Percentiles rank a stretch among this genome's conserved stretches.
phyloP scores from a whole-genome alignment of 108 stramenopile genomes.

The Cyclostephanos invisitatus region DNA sequence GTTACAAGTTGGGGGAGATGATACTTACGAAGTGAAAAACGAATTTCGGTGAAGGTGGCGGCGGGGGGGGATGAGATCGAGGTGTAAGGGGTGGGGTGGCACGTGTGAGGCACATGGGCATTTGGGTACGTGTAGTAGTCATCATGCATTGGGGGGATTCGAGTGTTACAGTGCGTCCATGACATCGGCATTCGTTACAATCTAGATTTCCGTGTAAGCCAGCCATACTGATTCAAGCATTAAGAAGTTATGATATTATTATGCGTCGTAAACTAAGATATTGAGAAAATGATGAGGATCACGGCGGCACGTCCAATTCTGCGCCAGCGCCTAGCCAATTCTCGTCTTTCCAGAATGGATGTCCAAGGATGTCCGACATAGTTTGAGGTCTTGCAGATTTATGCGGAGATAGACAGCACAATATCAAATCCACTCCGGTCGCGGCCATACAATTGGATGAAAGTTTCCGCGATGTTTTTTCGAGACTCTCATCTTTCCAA shows the following conservation, averaged over 20 bases:
- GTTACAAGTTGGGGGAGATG: conserved; percentile 49
- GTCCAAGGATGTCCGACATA: conserved; percentile 56
- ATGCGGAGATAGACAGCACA: conserved; percentile 50
- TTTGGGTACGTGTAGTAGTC: no score
- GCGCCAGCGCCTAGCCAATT: not conserved
- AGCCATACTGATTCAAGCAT: no score
- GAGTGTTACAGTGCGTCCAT: no score
- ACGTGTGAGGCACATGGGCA: not conserved
- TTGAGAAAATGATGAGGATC: no score
- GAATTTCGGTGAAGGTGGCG: no score
- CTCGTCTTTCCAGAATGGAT: conserved; percentile 42
- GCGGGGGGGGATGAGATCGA: no score
- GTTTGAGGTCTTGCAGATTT: conserved; percentile 42
- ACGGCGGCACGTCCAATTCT: not conserved
- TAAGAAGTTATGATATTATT: no score
- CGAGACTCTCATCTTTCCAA: conserved; percentile 51
- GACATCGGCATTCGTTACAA: no score
- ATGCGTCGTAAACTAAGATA: no score
- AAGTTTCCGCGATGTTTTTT: conserved; percentile 38
- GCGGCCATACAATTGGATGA: conserved; percentile 51
- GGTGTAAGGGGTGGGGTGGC: no score
- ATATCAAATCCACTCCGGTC: conserved; percentile 62
- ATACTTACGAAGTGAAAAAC: conserved; percentile 40
- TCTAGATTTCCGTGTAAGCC: no score
- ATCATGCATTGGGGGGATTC: no score